Base-by-base conservation (phyloP, 306 rosid genomes). In the Trichosanthes truncata region DNA sequence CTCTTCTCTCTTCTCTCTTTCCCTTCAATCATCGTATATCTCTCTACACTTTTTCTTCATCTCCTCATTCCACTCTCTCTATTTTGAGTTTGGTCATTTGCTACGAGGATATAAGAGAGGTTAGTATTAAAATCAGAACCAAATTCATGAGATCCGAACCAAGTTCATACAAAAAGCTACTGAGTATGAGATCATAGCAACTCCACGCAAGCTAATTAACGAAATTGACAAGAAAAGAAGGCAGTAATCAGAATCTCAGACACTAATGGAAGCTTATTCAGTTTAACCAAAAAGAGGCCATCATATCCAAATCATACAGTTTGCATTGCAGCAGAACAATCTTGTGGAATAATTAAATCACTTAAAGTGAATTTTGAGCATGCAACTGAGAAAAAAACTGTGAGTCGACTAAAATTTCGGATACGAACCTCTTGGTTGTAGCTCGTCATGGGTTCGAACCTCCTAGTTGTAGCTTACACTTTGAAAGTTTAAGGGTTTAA, bases 401-500 rank as follows among this genome's bases (percentile, higher is more conserved):
- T 57, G 72, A 8, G 46, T 29, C 65, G 49, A 76, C 80, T 31
- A 56, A 18, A 17, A 57, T 3, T 33, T 49, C 1, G 73, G 25
- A 77, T 51, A 81, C 86, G 83, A 79, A 94, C 98, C 98, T 94
- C 91, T n/a, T n/a, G n/a, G n/a, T 97, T 82, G 89, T 94, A 86
- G 83, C 85, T 94, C 98, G 92, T 92, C 25, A 77, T n/a, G 57
- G 29, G 36, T 21, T 35, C 38, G n/a, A n/a, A n/a, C n/a, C n/a
- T n/a, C n/a, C n/a, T n/a, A n/a, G n/a, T n/a, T n/a, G n/a, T n/a
- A n/a, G n/a, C n/a, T n/a, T n/a, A n/a, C n/a, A n/a, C n/a, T n/a
- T n/a, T n/a, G n/a, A n/a, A n/a, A n/a, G n/a, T n/a, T n/a, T n/a
- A n/a, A n/a, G n/a, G n/a, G n/a, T n/a, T n/a, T n/a, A n/a, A n/a